Percentiles rank a stretch among this genome's conserved stretches.
These are phyloP conservation scores for Pythium aquatile DNA, from an alignment of 352 stramenopile genomes.

Conservation along the genomic window DNA sequence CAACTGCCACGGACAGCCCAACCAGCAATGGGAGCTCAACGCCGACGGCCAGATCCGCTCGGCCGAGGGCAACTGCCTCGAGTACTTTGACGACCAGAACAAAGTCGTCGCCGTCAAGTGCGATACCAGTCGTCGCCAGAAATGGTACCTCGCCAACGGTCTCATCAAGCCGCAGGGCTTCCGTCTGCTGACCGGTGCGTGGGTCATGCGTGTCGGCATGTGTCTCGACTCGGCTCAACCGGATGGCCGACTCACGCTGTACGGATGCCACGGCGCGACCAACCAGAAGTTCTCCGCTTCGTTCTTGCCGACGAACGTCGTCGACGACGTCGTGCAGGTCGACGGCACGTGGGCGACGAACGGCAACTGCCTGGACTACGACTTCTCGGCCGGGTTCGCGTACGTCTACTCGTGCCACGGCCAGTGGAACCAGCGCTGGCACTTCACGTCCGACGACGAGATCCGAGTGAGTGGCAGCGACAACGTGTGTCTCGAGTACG, in stretches of 20 bases:
- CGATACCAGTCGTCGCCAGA: background rate
- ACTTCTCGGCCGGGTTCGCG: background rate
- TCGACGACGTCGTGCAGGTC: background rate
- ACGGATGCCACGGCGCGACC: background rate
- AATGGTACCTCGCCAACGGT: constrained; percentile 4
- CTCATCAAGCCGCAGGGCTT: constrained; percentile 16
- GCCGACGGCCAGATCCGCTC: too few relatives aligned
- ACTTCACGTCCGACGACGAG: background rate
- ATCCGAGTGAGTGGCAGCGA: background rate
- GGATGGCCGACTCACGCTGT: background rate
- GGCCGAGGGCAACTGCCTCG: too few relatives aligned
- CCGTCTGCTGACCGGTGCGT: background rate
- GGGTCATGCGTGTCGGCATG: constrained; percentile 3
- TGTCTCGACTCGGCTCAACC: constrained; percentile 4
- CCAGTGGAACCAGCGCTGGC: constrained; percentile 7
- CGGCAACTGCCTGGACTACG: constrained; percentile 6
- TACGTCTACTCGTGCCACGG: constrained; percentile 10
- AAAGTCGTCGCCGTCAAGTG: too few relatives aligned
- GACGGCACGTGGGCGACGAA: background rate
- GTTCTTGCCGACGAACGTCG: background rate
- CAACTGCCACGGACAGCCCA: too few relatives aligned
- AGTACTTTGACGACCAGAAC: too few relatives aligned
- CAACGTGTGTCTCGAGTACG: constrained; percentile 2
- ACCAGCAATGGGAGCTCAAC: too few relatives aligned
- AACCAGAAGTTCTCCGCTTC: constrained; percentile 11